These are phyloP conservation scores for Delonix regia DNA, from an alignment of 306 rosid species.

Conservation along the genomic window DNA sequence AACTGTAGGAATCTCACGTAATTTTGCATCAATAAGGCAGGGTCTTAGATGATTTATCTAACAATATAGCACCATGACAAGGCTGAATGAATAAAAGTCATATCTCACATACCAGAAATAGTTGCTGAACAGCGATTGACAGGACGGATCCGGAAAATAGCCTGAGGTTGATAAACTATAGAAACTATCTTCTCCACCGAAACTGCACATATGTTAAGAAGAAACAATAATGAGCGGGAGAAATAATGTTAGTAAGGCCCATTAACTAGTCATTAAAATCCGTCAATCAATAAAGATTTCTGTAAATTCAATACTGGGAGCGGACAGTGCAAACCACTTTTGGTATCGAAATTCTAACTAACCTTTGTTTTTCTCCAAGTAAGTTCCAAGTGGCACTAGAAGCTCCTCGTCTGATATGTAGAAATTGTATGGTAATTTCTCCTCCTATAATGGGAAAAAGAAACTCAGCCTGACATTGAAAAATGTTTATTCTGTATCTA, in stretches of 20 bases:
- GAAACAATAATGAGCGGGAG: neutral
- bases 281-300: neutral
- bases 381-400: conserved; percentile 62
- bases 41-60: neutral
- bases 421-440: conserved; percentile 82
- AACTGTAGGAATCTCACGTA: neutral
- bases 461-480: neutral
- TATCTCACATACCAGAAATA: conserved; percentile 68
- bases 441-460: conserved; percentile 58
- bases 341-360: conserved; percentile 15
- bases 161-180: conserved; percentile 96
- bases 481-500: too few species aligned
- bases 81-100: conserved; percentile 11
- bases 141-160: conserved; percentile 83
- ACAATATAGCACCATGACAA: neutral
- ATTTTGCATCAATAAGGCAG: too few species aligned
- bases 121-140: conserved; percentile 91
- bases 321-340: neutral
- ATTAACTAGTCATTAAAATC: neutral
- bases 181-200: conserved; percentile 91
- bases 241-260: neutral
- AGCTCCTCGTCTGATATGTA: conserved; percentile 80
- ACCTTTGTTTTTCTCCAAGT: conserved; percentile 81
- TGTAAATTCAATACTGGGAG: neutral
- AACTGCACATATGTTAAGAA: conserved; percentile 53